Base-by-base conservation (phyloP, 495 filamentous ascomycete species). In the Astrothelium macrocarpum region DNA sequence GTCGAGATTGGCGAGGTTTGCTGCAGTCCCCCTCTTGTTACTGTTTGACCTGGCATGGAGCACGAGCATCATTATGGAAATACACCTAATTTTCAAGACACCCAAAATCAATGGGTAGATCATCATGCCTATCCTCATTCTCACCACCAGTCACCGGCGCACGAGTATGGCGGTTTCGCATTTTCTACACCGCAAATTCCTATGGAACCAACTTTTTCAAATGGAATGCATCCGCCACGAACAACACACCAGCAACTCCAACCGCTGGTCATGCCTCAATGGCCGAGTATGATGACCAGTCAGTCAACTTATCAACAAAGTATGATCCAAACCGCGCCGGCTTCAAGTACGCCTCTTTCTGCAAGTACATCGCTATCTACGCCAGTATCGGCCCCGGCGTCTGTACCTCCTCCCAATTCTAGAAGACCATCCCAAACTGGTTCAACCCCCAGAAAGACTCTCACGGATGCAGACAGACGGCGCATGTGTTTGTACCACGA, bases 401-500 rank as follows among this genome's bases (percentile, higher is more conserved):
- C 49, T 29, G 25, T 56, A 9, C 49, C n/a, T 56, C 49, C 49
- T 10, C 49, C 49, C 9, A 56, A 9, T 56, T 56, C 82, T 72
- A 72, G 68, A 70, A 59, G 76, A 70, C 70, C 76, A 73, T 74
- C 73, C 60, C 59, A 64, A 77, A 70, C 79, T 34, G 71, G 74
- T 23, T 76, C 88, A 59, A 87, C 89, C 32, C 88, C 90, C 7
- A 82, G 94, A 68, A 90, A 89, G 74, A 97, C 95, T 0, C 80
- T 99, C 67, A 97, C 94, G 26, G 93, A 97, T 75, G 85, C 89
- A 32, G 92, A 97, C 71, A 85, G 94, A 60, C 84, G 91, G 62
- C 84, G 84, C 60, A 99, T 99, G 92, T 97, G 94, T 73, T 81
- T 90, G 69, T 99, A 95, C 75, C 89, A 93, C 71, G 90, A 95